Evolutionary conservation across 176 grass and related monocot genomes (phyloP), one percentile per base, ranked within the genome.

Genomic region (Luzula sylvatica): DNA sequence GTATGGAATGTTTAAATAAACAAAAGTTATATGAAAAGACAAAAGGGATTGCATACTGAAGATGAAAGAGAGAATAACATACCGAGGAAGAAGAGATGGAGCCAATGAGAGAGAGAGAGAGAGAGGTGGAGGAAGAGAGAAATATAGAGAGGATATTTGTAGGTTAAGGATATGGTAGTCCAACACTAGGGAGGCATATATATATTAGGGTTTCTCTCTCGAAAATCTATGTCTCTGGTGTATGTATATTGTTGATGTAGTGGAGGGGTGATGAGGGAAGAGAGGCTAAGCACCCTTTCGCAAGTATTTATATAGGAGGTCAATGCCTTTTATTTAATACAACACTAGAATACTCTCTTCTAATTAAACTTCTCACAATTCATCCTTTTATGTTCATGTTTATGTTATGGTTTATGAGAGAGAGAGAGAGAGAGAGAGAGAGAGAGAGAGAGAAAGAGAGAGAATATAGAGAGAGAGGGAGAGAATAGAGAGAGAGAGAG

Each of bases 301-400:
- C 60, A 72, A 54, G 45, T 79, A 81, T 76, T 77, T 88, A 83
- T 82, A 78, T 59, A 29, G 66, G 23, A 60, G 51, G 75, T 75
- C 70, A 75, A 79, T 79, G 67, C 60, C 27, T 72, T 79, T 72
- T 83, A 55, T 79, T 79, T 75, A 79, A 78, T 79, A 39, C 60
- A 60, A 42, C 72, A 67, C 24, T 69, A 26, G 12, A 42, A 39
- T 39, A 55, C 56, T 15, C 23, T 28, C 38, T 50, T 66, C 50
- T 54, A 55, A 11, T 15, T 13, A 20, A 14, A 22, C 46, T 19
- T 26, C 42, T 66, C 48, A 52, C 15, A 8, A 39, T 22, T 11
- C 45, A 38, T 69, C 59, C 72, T 83, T 80, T 39, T 46, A 67
- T 50, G 56, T 51, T 50, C 70, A 24, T 35, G 41, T 63, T 74